phyloP scores from a whole-genome alignment of 257 asterid species.

The Solanum raphanifolium region DNA sequence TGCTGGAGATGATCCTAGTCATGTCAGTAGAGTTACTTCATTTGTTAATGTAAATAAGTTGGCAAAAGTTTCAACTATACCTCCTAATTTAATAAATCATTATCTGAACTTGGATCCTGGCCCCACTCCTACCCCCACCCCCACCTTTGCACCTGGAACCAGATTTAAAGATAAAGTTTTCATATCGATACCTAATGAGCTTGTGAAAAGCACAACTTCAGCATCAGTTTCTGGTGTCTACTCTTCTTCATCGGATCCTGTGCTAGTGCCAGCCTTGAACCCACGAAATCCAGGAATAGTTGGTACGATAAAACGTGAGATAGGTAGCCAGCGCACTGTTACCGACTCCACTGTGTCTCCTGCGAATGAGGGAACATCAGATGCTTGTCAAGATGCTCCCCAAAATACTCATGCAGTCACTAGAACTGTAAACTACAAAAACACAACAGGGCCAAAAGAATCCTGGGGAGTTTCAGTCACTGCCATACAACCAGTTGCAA shows the following conservation, averaged over 20 bases:
- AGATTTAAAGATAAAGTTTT: slow-evolving; percentile 13
- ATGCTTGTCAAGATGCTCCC: slow-evolving; percentile 10
- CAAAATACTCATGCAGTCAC: slow-evolving; percentile 6
- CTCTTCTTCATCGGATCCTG: slow-evolving; percentile 44
- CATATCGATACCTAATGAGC: slow-evolving; percentile 18
- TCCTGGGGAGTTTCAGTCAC: slow-evolving; percentile 13
- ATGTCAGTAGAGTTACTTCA: neutral
- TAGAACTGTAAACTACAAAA: slow-evolving; percentile 12
- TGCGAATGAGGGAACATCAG: slow-evolving; percentile 9
- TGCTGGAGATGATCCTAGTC: neutral
- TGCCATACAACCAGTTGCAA: slow-evolving; percentile 11
- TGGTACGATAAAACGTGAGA: slow-evolving; percentile 40
- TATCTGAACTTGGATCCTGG: slow-evolving; percentile 17
- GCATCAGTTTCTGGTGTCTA: slow-evolving; percentile 29
- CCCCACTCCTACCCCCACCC: slow-evolving; percentile 37
- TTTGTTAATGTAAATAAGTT: slow-evolving; percentile 5
- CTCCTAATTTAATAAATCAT: slow-evolving; percentile 9
- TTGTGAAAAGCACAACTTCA: slow-evolving; percentile 13
- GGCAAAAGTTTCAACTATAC: slow-evolving; percentile 14
- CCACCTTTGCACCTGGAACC: slow-evolving; percentile 21
- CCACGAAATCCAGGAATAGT: slow-evolving; percentile 19
- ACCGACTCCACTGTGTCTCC: slow-evolving; percentile 11
- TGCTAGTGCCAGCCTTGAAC: slow-evolving; percentile 34
- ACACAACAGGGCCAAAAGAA: slow-evolving; percentile 6
- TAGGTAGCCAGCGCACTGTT: slow-evolving; percentile 17